These are phyloP conservation scores for Saccharomycopsis sp. DNA, from an alignment of 805 yeast species.

Conservation along the genomic window DNA sequence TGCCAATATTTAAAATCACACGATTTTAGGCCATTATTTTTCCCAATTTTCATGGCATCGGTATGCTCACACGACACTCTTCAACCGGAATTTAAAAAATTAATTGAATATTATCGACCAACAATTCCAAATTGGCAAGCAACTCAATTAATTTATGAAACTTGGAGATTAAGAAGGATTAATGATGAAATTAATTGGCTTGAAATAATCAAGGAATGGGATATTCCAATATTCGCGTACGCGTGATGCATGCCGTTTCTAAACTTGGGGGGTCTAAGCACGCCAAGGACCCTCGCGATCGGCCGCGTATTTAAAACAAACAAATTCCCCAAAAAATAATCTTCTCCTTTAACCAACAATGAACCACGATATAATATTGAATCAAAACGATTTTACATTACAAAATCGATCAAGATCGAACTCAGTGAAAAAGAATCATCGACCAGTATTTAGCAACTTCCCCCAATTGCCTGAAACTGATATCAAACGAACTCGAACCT, in stretches of 20 bases:
- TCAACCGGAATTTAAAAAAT: constrained; percentile 23
- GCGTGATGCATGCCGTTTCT: no score
- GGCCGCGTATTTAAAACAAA: no score
- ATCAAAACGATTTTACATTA: constrained; percentile 9
- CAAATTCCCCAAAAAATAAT: no score
- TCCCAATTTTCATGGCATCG: constrained; percentile 32
- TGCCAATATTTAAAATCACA: constrained; percentile 33
- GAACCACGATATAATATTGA: constrained; percentile 5
- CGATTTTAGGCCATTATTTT: constrained; percentile 28
- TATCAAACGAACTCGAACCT: constrained; percentile 7
- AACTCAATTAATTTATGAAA: constrained; percentile 36
- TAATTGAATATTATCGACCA: constrained; percentile 25
- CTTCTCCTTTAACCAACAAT: no score
- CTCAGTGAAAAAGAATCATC: constrained; percentile 5
- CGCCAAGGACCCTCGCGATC: no score
- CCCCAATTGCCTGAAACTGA: constrained; percentile 3
- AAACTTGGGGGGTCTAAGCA: no score
- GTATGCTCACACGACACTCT: constrained; percentile 23
- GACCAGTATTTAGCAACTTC: constrained; percentile 3
- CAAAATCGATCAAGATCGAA: constrained; percentile 2
- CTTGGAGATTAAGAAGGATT: constrained; percentile 31
- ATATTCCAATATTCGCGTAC: no score
- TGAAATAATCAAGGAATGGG: constrained; percentile 28
- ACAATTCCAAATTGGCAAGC: constrained; percentile 31
- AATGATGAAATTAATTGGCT: constrained; percentile 33